Evolutionary conservation across 345 rosid species (phyloP).

Genomic region (Boechera divaricarpa): DNA sequence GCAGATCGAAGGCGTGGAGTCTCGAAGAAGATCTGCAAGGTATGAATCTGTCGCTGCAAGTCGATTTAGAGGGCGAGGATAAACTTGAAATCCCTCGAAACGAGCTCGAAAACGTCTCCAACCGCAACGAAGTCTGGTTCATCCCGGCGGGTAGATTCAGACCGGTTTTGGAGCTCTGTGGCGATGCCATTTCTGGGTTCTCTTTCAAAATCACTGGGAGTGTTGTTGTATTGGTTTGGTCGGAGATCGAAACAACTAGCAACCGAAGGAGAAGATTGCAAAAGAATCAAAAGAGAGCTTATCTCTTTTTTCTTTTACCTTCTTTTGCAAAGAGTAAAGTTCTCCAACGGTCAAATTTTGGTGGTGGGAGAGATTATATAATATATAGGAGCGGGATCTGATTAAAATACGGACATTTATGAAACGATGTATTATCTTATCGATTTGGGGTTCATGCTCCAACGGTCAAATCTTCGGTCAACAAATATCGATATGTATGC

Average conservation of each 20-base stretch:
- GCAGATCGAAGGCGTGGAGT: conserved; percentile 82
- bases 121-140: conserved; percentile 68
- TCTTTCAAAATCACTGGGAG: neutral
- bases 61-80: conserved; percentile 79
- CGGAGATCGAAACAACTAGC: neutral
- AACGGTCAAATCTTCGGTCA: conserved; percentile 31
- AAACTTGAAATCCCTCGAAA: conserved; percentile 69
- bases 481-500: no score
- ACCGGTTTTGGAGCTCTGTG: conserved; percentile 69
- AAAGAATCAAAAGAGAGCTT: conserved; percentile 22
- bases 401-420: conserved; percentile 1
- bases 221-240: neutral
- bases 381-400: conserved; percentile 31
- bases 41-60: conserved; percentile 91
- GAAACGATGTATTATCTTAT: neutral
- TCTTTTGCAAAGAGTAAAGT: conserved; percentile 9
- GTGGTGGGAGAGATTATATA: neutral
- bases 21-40: conserved; percentile 97
- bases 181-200: conserved; percentile 63
- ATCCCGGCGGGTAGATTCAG: conserved; percentile 89
- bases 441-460: conserved; percentile 1
- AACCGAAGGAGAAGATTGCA: conserved; percentile 28
- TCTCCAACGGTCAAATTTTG: conserved; percentile 46
- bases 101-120: conserved; percentile 68
- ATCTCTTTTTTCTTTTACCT: neutral